Base-by-base conservation (phyloP, 208 protist genomes). In the Acanthamoeba healyi region DNA sequence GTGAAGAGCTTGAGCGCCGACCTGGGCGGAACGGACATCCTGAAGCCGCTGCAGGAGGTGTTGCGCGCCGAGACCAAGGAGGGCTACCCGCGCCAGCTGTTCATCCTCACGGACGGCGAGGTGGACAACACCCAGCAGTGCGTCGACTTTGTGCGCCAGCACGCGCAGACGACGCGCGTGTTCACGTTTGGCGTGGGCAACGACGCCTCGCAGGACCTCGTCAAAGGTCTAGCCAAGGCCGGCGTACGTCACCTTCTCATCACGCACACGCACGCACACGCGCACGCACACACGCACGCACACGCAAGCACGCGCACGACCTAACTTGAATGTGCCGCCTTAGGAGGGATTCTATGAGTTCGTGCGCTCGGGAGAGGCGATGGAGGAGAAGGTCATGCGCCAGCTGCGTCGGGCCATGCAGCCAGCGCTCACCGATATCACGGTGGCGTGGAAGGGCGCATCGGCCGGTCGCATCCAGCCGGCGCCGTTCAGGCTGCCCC, bases 351-450 rank as follows among this genome's bases (percentile, higher is more conserved):
- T 92, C 44, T 38, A 65, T 44, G 94, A 95, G 54, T 95, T 96
- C 70, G 44, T 96, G n/a, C 36, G 89, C 2, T 89, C 93, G 22
- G 81, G 89, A 19, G 46, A 94, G 38, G 77, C 61, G 63, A 93
- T 49, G 40, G 44, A 94, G 32, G 92, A 91, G n/a, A 96, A 96
- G 49, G 72, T 95, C 10, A 92, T 94, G 46, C 40, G 86, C 1
- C 94, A 95, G 54, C 58, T 96, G 14, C 63, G 77, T 32, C 38
- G 95, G n/a, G 72, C 81, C n/a, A 54, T 95, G n/a, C 94, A 95
- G 67, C 95, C 95, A 10, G 94, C 94, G 7, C 84, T 96, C 74
- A 90, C 72, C 22, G 92, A 96, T 77, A 84, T 96, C 38, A 56
- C 34, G 0, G 87, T 96, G 3, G 38, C 29, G 46, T 96, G 94